Percentiles rank a stretch among this genome's conserved stretches.
phyloP scores from a whole-genome alignment of 2,329 filamentous ascomycete species.

The Aspergillus sp. region DNA sequence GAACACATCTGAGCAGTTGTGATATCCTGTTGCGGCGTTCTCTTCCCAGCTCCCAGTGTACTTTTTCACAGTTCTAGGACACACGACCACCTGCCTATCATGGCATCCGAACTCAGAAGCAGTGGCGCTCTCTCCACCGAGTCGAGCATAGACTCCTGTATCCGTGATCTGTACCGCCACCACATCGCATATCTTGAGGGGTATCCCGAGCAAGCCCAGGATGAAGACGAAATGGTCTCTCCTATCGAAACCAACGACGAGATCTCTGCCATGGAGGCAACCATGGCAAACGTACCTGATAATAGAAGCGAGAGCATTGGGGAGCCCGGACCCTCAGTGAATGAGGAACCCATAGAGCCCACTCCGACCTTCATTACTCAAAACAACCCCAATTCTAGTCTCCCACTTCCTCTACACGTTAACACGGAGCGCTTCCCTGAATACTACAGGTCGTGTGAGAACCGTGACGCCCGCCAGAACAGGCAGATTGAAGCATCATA shows the following conservation, averaged over 20 bases:
- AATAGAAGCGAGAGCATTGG: too few species aligned
- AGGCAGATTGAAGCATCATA: slow-evolving; percentile 24
- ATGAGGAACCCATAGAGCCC: not conserved
- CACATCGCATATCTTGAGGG: not conserved
- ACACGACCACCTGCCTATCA: too few species aligned
- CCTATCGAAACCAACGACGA: not conserved
- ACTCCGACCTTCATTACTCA: not conserved
- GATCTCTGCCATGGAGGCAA: not conserved
- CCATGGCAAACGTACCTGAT: too few species aligned
- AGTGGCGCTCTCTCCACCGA: too few species aligned
- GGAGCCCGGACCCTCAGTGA: not conserved
- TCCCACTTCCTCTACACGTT: not conserved
- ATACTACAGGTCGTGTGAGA: slow-evolving; percentile 25
- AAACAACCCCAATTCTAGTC: not conserved
- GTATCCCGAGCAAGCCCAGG: not conserved
- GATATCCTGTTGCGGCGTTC: too few species aligned
- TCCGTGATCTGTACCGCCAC: not conserved
- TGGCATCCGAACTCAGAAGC: too few species aligned
- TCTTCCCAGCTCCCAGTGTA: too few species aligned
- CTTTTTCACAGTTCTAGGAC: too few species aligned
- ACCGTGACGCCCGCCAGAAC: slow-evolving; percentile 6
- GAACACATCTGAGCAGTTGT: too few species aligned
- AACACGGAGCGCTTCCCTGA: slow-evolving; percentile 31
- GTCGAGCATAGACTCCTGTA: not conserved
- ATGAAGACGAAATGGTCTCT: not conserved